Evolutionary conservation across 1,139 yeast genomes (phyloP).

Genomic region (Hyphopichia pseudoburtonii): DNA sequence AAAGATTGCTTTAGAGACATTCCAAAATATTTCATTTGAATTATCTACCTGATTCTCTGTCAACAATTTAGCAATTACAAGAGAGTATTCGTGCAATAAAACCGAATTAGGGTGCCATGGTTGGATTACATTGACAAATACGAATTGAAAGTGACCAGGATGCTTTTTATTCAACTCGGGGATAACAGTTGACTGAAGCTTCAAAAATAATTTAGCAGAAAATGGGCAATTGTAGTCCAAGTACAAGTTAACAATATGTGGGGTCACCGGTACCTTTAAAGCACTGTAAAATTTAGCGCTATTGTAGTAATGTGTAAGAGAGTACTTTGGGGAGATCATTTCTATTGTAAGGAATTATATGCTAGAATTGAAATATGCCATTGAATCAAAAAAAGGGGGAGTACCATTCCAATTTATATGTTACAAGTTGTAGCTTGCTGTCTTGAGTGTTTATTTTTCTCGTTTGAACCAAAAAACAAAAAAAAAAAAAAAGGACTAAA

Average conservation of each 20-base stretch:
- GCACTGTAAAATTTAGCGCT: slow-evolving; percentile 19
- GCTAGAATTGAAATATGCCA: too few relatives aligned
- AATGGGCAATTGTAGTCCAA: slow-evolving; percentile 82
- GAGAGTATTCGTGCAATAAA: slow-evolving; percentile 66
- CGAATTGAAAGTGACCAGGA: slow-evolving; percentile 56
- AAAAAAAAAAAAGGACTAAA: too few relatives aligned
- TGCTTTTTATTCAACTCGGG: slow-evolving; percentile 50
- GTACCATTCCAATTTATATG: too few relatives aligned
- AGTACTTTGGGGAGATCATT: slow-evolving; percentile 45
- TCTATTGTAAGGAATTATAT: too few relatives aligned
- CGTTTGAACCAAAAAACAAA: too few relatives aligned
- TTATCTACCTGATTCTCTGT: slow-evolving; percentile 34
- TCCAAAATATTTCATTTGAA: slow-evolving; percentile 54
- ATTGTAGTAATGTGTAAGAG: slow-evolving; percentile 37
- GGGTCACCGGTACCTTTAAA: slow-evolving; percentile 18
- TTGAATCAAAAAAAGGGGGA: too few relatives aligned
- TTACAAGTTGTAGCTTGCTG: too few relatives aligned
- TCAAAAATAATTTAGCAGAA: slow-evolving; percentile 62
- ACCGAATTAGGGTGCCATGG: slow-evolving; percentile 85
- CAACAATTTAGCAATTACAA: slow-evolving; percentile 62
- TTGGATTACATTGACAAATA: slow-evolving; percentile 68
- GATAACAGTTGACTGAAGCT: slow-evolving; percentile 51
- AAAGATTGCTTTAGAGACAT: slow-evolving; percentile 56
- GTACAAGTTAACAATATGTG: slow-evolving; percentile 50
- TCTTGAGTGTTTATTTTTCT: too few relatives aligned